Percentiles rank a stretch among this genome's conserved stretches.
These are phyloP conservation scores for Leccinum solheimii DNA, from an alignment of 1,284 basidiomycete genomes.

Conservation along the genomic window DNA sequence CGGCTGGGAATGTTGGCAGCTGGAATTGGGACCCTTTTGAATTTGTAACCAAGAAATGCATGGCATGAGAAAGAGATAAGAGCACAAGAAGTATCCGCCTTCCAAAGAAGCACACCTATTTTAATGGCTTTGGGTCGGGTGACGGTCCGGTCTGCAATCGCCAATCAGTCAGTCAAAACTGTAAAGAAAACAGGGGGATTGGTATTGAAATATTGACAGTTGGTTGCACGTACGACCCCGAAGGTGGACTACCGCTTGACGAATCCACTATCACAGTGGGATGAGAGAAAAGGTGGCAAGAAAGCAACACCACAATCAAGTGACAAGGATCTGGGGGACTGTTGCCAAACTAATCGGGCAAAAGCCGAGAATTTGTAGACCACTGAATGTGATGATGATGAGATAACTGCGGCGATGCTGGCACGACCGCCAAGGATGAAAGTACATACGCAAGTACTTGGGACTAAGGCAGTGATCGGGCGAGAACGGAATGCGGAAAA, in stretches of 20 bases:
- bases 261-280: background rate
- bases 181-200: background rate
- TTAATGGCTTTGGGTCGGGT: background rate
- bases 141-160: background rate
- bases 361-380: background rate
- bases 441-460: background rate
- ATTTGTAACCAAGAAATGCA: background rate
- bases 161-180: background rate
- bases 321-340: background rate
- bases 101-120: background rate
- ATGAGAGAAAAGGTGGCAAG: background rate
- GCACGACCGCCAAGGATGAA: background rate
- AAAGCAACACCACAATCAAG: background rate
- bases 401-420: background rate
- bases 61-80: conserved; percentile 1
- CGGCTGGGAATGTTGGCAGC: background rate
- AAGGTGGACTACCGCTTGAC: background rate
- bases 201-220: background rate
- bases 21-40: background rate
- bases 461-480: no score
- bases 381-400: background rate
- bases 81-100: background rate
- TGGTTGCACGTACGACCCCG: background rate
- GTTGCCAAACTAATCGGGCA: background rate
- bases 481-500: no score